These are phyloP conservation scores for Ottelia alismoides DNA, from an alignment of 106 monocot species.

Conservation along the genomic window DNA sequence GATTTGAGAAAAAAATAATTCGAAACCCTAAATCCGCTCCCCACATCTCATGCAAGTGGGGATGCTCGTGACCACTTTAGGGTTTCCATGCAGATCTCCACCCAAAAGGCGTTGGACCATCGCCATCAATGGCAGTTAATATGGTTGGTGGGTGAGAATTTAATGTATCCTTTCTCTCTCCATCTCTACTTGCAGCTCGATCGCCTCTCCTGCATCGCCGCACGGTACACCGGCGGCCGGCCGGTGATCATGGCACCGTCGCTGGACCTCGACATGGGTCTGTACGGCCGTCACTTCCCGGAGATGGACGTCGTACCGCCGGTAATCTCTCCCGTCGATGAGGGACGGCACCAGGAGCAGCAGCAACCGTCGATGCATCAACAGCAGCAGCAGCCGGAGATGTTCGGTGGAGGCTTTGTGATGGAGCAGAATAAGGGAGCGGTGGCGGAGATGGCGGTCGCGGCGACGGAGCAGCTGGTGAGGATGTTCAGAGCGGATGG, in stretches of 20 bases:
- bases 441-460: constrained; percentile 59
- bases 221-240: constrained; percentile 33
- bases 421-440: constrained; percentile 52
- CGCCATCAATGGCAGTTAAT: no score
- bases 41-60: no score
- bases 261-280: constrained; percentile 85
- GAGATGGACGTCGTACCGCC: constrained; percentile 4
- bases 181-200: constrained; percentile 48
- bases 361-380: not conserved
- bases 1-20: no score
- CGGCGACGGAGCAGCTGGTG: constrained; percentile 47
- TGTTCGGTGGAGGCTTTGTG: constrained; percentile 12
- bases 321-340: not conserved
- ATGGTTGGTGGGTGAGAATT: no score
- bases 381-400: not conserved
- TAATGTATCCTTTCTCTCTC: no score
- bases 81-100: no score
- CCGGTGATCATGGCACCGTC: constrained; percentile 37
- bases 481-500: constrained; percentile 41
- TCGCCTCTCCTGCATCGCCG: constrained; percentile 49
- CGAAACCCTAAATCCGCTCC: no score
- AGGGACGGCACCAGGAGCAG: not conserved
- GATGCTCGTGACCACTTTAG: no score
- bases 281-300: constrained; percentile 64
- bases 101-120: no score